Evolutionary conservation across 805 yeast species (phyloP).

Genomic region (Starmerella scarabaei): DNA sequence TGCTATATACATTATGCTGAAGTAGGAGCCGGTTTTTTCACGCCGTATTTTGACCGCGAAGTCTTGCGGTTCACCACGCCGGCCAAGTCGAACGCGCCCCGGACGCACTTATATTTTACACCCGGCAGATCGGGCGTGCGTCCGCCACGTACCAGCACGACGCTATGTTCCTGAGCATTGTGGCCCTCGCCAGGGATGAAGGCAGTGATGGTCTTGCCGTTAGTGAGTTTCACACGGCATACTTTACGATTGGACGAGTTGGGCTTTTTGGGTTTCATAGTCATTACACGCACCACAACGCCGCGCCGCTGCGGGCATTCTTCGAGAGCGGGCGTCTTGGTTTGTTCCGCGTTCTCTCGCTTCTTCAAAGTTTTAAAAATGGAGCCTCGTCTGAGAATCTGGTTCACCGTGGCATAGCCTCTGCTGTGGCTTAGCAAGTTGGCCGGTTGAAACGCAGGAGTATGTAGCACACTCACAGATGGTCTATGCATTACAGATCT

Average conservation of each 20-base stretch:
- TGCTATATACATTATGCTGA: background rate
- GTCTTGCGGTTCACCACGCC: constrained; percentile 90
- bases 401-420: constrained; percentile 25
- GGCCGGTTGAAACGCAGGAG: too few species aligned
- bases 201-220: constrained; percentile 79
- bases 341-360: constrained; percentile 28
- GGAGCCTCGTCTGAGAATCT: constrained; percentile 25
- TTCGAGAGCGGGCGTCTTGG: constrained; percentile 71
- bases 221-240: constrained; percentile 82
- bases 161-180: constrained; percentile 93
- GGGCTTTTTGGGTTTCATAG: constrained; percentile 93
- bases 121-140: constrained; percentile 97
- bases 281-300: constrained; percentile 86
- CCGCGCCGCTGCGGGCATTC: constrained; percentile 82
- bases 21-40: constrained; percentile 38
- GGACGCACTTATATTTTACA: constrained; percentile 82
- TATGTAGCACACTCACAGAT: too few species aligned
- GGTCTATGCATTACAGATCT: too few species aligned
- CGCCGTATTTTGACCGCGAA: constrained; percentile 88
- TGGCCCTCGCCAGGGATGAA: constrained; percentile 98
- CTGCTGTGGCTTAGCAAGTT: too few species aligned
- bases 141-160: constrained; percentile 95
- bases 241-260: constrained; percentile 97
- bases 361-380: constrained; percentile 25
- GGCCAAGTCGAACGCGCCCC: constrained; percentile 86